Percentiles rank a stretch among this genome's conserved stretches.
Evolutionary conservation across 331 rosid genomes (phyloP).

Genomic region (Rhamnella rubrinervis): DNA sequence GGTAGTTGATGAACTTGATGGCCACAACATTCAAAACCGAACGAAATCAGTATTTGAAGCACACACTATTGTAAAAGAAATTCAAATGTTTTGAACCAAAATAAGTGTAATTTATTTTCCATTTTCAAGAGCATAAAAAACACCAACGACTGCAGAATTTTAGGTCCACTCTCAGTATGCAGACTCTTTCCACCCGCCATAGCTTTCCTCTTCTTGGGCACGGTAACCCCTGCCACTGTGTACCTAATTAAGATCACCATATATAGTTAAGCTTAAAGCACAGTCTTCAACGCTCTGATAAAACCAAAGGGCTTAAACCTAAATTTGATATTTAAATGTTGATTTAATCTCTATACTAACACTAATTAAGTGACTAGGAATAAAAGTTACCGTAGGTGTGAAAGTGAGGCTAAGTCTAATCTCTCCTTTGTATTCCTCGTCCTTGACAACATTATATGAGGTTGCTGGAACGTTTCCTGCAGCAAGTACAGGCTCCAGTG

Average conservation of each 20-base stretch:
- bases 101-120: not conserved
- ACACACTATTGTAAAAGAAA: not conserved
- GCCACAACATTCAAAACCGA: too few species aligned
- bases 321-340: too few species aligned
- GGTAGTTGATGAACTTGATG: too few species aligned
- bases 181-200: conserved; percentile 51
- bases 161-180: not conserved
- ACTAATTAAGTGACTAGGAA: not conserved
- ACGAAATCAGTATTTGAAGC: too few species aligned
- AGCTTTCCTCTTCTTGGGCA: conserved; percentile 33
- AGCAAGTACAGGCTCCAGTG: conserved; percentile 40
- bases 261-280: too few species aligned
- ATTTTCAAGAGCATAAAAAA: not conserved
- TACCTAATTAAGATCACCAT: conserved; percentile 2
- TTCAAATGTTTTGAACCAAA: not conserved
- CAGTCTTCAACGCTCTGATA: too few species aligned
- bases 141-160: not conserved
- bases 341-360: too few species aligned
- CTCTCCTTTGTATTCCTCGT: conserved; percentile 50
- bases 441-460: conserved; percentile 60
- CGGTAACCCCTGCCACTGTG: conserved; percentile 3
- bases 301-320: too few species aligned
- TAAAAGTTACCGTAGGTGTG: conserved; percentile 39
- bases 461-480: conserved; percentile 55
- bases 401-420: conserved; percentile 56